Percentiles rank a stretch among this genome's conserved stretches.
phyloP scores from a whole-genome alignment of 768 basidiomycete genomes.

The Suillus placidus region DNA sequence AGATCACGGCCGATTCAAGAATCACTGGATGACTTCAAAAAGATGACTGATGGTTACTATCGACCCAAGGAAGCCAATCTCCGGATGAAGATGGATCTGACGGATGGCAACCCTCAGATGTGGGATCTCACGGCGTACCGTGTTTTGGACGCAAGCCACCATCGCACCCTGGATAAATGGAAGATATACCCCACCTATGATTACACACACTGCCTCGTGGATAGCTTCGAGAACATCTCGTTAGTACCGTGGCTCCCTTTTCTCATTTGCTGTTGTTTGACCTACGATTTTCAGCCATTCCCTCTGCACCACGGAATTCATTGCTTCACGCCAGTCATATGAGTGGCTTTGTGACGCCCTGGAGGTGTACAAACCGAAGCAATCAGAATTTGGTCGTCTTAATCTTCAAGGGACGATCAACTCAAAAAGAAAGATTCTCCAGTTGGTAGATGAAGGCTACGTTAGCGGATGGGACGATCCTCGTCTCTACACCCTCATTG shows the following conservation, averaged over 20 bases:
- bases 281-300: slow-evolving; percentile 71
- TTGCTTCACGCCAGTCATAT: slow-evolving; percentile 94
- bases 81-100: slow-evolving; percentile 96
- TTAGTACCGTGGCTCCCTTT: slow-evolving; percentile 45
- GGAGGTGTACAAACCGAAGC: slow-evolving; percentile 96
- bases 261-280: not conserved
- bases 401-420: slow-evolving; percentile 93
- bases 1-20: slow-evolving; percentile 84
- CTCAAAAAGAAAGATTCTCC: slow-evolving; percentile 94
- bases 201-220: slow-evolving; percentile 96
- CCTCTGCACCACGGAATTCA: slow-evolving; percentile 94
- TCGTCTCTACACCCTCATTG: slow-evolving; percentile 94
- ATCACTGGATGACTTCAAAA: slow-evolving; percentile 85
- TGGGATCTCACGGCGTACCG: slow-evolving; percentile 99
- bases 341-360: slow-evolving; percentile 99
- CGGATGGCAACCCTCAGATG: slow-evolving; percentile 96
- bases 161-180: slow-evolving; percentile 93
- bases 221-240: slow-evolving; percentile 99
- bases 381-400: slow-evolving; percentile 95
- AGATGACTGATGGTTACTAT: slow-evolving; percentile 91
- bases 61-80: slow-evolving; percentile 89
- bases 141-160: slow-evolving; percentile 87
- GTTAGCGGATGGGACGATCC: slow-evolving; percentile 98
- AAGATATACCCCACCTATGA: slow-evolving; percentile 98
- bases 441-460: slow-evolving; percentile 81